Evolutionary conservation across 2,329 filamentous ascomycete genomes (phyloP), one percentile per base, ranked within the genome.

Genomic region (Aspergillus cejpii): DNA sequence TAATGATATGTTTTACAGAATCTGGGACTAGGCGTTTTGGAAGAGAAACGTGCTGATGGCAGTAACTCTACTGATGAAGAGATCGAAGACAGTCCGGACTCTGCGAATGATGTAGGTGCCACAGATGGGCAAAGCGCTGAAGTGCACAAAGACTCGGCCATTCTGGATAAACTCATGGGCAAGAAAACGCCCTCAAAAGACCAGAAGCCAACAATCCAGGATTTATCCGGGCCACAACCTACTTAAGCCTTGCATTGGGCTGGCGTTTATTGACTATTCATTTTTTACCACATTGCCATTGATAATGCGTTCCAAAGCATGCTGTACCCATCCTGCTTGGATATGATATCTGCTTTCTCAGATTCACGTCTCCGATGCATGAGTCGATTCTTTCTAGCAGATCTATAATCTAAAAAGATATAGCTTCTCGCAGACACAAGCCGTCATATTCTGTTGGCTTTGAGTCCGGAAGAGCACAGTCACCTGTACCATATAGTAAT

Each of bases 1-100:
- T 36, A 19, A 26, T 43, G 10, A 24, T 39, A 2, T 12, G 6
- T 38, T 41, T 28, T 47, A 37, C 31, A 70, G 67, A 66, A 73
- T 45, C 59, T 73, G 37, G 68, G 69, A 5, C 52, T 73, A 8
- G 70, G 70, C 7, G 70, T 73, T 5, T 53, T 73, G 15, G 66
- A 70, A 55, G 68, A 72, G 47, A 65, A 65, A 43, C 57, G 51
- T 11, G 50, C 52, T 14, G 47, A 53, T 6, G 48, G 48, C 2
- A 44, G 49, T 37, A 41, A 44, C 8, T 45, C 48, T 4, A 56
- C 50, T 31, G 48, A 48, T 5, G 56, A 59, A 3, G 52, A 48
- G 12, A 55, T 52, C 10, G 39, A 48, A 19, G 50, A 54, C n/a
- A 43, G 19, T 43, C 36, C 5, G 17, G 31, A 20, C 10, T 10